phyloP scores from a whole-genome alignment of 2,329 filamentous ascomycete genomes.

The Diaporthe helianthi region DNA sequence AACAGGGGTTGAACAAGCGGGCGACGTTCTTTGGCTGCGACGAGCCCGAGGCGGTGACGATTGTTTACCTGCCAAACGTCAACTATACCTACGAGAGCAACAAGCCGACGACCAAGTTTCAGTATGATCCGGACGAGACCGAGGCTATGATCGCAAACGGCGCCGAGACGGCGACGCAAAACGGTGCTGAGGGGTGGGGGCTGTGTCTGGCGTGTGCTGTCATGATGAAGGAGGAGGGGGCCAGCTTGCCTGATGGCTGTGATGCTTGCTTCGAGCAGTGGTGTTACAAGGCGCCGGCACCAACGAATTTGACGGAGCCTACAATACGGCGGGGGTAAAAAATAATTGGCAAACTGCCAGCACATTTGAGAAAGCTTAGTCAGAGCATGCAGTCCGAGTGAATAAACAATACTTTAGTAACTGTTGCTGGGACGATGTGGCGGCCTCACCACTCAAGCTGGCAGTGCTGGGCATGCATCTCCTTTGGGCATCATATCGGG shows the following conservation, averaged over 20 bases:
- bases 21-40: constrained; percentile 14
- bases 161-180: constrained; percentile 1
- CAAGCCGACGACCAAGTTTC: not conserved
- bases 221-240: constrained; percentile 20
- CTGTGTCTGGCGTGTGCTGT: constrained; percentile 22
- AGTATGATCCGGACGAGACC: constrained; percentile 16
- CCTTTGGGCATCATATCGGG: too few species aligned
- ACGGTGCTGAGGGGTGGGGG: constrained; percentile 14
- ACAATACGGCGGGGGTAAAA: not conserved
- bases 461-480: too few species aligned
- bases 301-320: not conserved
- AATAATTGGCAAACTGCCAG: not conserved
- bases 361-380: not conserved
- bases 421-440: too few species aligned
- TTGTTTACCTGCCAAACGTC: constrained; percentile 19
- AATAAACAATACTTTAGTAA: not conserved
- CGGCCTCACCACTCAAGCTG: too few species aligned
- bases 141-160: constrained; percentile 23
- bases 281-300: constrained; percentile 1
- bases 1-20: constrained; percentile 9
- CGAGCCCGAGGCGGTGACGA: constrained; percentile 24
- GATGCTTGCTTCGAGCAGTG: constrained; percentile 18
- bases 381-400: not conserved
- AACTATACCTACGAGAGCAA: constrained; percentile 26
- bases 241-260: constrained; percentile 9